Base-by-base conservation (phyloP, 345 rosid genomes). In the Excoecaria cochinchinensis region DNA sequence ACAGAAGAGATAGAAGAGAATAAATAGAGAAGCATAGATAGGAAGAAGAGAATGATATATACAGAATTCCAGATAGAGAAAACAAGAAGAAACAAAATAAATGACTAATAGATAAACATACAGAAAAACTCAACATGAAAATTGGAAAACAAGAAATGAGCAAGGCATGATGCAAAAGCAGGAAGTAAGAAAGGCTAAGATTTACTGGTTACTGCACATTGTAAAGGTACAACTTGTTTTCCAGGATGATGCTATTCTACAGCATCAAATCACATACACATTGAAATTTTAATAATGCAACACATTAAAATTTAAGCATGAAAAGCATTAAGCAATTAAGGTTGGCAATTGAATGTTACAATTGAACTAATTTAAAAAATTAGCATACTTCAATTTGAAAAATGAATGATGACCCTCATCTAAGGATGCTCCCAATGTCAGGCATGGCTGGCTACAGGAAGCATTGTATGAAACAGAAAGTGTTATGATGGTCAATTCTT, bases 1-100 rank as follows among this genome's bases (percentile, higher is more conserved):
- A 89, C 76, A 84, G 80, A 77, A 81, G 87, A 86, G 82, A 82
- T 81, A 84, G 85, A 91, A 84, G 85, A 86, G 87, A 82, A 82
- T 81, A 85, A 87, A 88, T 69, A 82, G 85, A 82, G 85, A 82
- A 84, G 75, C 31, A 86, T 53, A 85, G 82, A 79, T 51, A 85
- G 75, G 72, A 59, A 77, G 78, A 77, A 70, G 60, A 71, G 59
- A 56, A 38, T 3, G 13, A 14, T 38, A 69, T 11, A 65, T 22
- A n/a, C 59, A 59, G 51, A 59, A 72, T 6, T 46, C 24, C 47
- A 57, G 40, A 60, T 19, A 51, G 25, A 55, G 75, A 80, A 78
- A 77, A 63, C 25, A 61, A 58, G 76, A 78, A 78, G 48, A 16
- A 80, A 79, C 72, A 75, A 75, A 68, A 78, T 40, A 72, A 76